phyloP scores from a whole-genome alignment of 2,329 filamentous ascomycete genomes.

The Nemania abortiva region DNA sequence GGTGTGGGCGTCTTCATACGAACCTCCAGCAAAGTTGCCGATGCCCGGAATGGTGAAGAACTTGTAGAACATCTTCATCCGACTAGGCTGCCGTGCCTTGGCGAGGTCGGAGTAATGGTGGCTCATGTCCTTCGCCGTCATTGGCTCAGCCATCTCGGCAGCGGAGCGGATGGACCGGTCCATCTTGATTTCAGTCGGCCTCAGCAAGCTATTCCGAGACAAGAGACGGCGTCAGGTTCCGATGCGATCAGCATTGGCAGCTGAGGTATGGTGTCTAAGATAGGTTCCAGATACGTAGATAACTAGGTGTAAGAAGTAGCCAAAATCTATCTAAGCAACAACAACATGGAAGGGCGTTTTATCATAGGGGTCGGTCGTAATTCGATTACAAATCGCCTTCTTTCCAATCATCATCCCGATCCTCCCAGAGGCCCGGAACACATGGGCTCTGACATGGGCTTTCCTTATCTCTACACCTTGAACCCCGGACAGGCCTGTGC shows the following conservation, averaged over 20 bases:
- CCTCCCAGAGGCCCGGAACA: background rate
- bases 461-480: background rate
- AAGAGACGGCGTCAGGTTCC: slow-evolving; percentile 2
- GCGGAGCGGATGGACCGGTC: slow-evolving; percentile 32
- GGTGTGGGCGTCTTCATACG: slow-evolving; percentile 28
- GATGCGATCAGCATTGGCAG: slow-evolving; percentile 7
- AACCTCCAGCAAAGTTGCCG: slow-evolving; percentile 72
- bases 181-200: slow-evolving; percentile 38
- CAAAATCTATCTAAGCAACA: no score
- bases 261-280: no score
- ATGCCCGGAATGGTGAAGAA: slow-evolving; percentile 78
- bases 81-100: slow-evolving; percentile 71
- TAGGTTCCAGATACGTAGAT: background rate
- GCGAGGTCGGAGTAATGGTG: slow-evolving; percentile 82
- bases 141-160: slow-evolving; percentile 50
- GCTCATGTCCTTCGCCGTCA: slow-evolving; percentile 76
- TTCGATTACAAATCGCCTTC: slow-evolving; percentile 33
- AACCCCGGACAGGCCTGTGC: background rate
- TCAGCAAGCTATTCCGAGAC: slow-evolving; percentile 8
- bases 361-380: background rate
- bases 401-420: background rate
- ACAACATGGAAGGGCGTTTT: background rate
- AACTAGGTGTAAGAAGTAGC: no score
- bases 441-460: background rate
- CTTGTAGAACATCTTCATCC: slow-evolving; percentile 86